Conservation (phyloP, 176 grass and related monocot species). For the Rhynchospora pubera region DNA sequence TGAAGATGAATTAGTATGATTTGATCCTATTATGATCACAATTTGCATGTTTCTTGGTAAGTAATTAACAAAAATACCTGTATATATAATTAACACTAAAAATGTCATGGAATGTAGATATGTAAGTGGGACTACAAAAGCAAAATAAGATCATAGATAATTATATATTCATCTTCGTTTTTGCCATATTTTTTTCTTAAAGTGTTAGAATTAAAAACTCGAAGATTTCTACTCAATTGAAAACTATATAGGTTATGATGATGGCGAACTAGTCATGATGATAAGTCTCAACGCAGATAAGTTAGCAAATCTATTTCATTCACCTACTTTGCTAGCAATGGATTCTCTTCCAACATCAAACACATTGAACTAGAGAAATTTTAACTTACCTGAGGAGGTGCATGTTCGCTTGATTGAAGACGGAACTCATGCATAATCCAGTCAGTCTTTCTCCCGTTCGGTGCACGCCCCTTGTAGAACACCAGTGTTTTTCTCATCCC, state of each 20-base stretch:
- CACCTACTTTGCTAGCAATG: neutral
- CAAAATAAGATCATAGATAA: neutral
- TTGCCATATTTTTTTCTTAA: neutral
- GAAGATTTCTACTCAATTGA: too few relatives aligned
- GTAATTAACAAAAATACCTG: neutral
- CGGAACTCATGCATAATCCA: slow-evolving; percentile 99
- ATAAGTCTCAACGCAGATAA: neutral
- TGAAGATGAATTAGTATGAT: neutral
- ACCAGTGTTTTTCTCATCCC: slow-evolving; percentile 98
- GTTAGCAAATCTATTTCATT: neutral
- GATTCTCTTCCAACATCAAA: neutral
- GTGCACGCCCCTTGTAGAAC: slow-evolving; percentile 89
- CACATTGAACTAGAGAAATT: neutral
- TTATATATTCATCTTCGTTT: neutral
- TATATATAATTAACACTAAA: neutral
- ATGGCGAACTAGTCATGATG: neutral
- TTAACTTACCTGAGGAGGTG: slow-evolving; percentile 57
- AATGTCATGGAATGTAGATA: neutral
- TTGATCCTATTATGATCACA: too few relatives aligned
- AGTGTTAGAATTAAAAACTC: neutral
- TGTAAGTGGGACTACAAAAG: neutral
- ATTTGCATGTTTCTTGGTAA: neutral
- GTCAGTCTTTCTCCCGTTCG: slow-evolving; percentile 63
- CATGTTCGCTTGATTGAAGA: slow-evolving; percentile 63
- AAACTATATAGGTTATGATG: slow-evolving; percentile 11